Base-by-base conservation (phyloP, 2,329 filamentous ascomycete genomes). In the Sarocladiaceae sp. region DNA sequence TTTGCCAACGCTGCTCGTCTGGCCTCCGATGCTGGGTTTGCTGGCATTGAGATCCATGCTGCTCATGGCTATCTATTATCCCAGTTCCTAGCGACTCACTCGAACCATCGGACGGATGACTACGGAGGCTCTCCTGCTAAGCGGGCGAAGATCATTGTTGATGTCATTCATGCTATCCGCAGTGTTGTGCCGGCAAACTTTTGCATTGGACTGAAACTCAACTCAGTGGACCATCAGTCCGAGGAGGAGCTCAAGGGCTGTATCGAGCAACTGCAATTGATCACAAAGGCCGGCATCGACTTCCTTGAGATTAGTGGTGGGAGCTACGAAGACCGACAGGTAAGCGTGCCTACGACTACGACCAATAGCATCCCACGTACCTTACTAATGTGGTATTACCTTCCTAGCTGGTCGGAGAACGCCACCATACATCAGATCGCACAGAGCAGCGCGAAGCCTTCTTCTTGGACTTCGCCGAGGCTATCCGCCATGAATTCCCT, bases 301-400 rank as follows among this genome's bases (percentile, higher is more conserved):
- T 88, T 87, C 57, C 66, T 89, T 2, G 85, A 89, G 64, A 75
- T 89, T 22, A 82, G 77, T 17, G 86, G 86, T 0, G 85, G 86
- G 0, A 78, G 65, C 0, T 84, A 78, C 56, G 78, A 84, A 57
- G 65, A 82, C 52, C 73, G 80, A 0, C 59, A 56, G 49, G 76
- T 80, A 59, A 50, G 61, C 54, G 22, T 50, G 59, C 33, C 52
- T 42, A 39, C 53, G 47, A n/a, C n/a, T n/a, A n/a, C n/a, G n/a
- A n/a, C n/a, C n/a, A n/a, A n/a, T n/a, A n/a, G n/a, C n/a, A 47
- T 31, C 23, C 22, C 7, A 23, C 15, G 11, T 17, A 37, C 37
- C 20, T 11, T 25, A 42, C 18, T 22, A 20, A 20, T 4, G 4
- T 52, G 50, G 54, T 54, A 52, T 36, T 26, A 4, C 36, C 18